phyloP scores from a whole-genome alignment of 768 basidiomycete genomes.

The Pleurotus djamor region DNA sequence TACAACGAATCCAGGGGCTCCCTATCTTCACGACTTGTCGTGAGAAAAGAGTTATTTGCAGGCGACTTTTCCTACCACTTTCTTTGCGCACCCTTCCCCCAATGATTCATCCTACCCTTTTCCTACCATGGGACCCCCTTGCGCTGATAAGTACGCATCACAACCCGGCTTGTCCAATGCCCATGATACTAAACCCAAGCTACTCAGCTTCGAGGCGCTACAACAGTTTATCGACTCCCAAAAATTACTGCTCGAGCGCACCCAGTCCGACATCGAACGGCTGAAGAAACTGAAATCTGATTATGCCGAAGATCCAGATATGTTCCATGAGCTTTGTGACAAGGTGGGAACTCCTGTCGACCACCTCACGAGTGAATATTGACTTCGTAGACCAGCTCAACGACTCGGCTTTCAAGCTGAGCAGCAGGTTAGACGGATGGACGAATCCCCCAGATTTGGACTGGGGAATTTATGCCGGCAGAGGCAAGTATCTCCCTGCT shows the following conservation, averaged over 20 bases:
- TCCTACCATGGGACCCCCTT: conserved; percentile 29
- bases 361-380: too few species aligned
- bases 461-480: conserved; percentile 57
- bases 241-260: conserved; percentile 53
- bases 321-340: conserved; percentile 23
- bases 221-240: conserved; percentile 64
- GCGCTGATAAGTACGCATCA: conserved; percentile 35
- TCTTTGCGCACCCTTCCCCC: neutral
- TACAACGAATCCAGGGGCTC: too few species aligned
- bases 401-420: conserved; percentile 31
- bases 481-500: conserved; percentile 38
- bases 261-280: conserved; percentile 59
- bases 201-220: conserved; percentile 59
- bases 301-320: conserved; percentile 29
- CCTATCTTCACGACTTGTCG: neutral
- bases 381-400: conserved; percentile 14
- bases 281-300: conserved; percentile 44
- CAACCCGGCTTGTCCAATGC: neutral
- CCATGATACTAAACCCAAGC: conserved; percentile 1
- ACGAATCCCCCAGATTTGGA: conserved; percentile 49
- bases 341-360: too few species aligned
- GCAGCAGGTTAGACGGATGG: conserved; percentile 41
- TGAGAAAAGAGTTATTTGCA: conserved; percentile 4
- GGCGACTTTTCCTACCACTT: conserved; percentile 5
- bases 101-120: neutral